Evolutionary conservation across 306 rosid species (phyloP), one percentile per base, ranked within the genome.

Genomic region (Vicia villosa): DNA sequence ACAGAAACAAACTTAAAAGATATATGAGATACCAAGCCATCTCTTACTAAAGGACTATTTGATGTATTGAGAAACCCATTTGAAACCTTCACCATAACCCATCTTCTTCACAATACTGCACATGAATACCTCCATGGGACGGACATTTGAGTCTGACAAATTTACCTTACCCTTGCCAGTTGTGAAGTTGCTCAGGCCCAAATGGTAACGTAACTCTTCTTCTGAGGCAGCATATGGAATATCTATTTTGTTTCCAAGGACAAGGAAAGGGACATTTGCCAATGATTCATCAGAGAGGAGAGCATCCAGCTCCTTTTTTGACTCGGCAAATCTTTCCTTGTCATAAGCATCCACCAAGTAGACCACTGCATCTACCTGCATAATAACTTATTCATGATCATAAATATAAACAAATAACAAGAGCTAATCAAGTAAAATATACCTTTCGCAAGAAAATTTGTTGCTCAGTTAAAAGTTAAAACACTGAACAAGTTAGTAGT

Each of bases 81-180:
- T 88, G 92, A 91, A 88, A 41, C 96, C 97, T 49, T 88, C 97
- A 19, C 97, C 97, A 22, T 88, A 91, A 64, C 97, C 97, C 97
- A 91, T 91, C 82, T 91, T 91, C 78, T 89, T 79, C 55, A 91
- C 97, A 52, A 91, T 84, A 70, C 97, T 91, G 85, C 97, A 91
- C 97, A 91, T 91, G 88, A 88, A 91, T 24, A 88, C 92, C 85
- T 91, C 97, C 34, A 91, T 87, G 54, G 92, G 85, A 1, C 96
- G 96, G 50, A 91, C 88, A 47, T 83, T 88, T 4, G 92, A 85
- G 79, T 83, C 97, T 8, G 83, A 1, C 86, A 91, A 11, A 70
- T 70, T 88, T 11, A 88, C 91, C 77, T 91, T 91, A 42, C 97
- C 97, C 80, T 91, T 91, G 57, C 96, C 96, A 0, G 96, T 91